Conservation (phyloP, 108 stramenopile species). For the Cyclotella atomus region DNA sequence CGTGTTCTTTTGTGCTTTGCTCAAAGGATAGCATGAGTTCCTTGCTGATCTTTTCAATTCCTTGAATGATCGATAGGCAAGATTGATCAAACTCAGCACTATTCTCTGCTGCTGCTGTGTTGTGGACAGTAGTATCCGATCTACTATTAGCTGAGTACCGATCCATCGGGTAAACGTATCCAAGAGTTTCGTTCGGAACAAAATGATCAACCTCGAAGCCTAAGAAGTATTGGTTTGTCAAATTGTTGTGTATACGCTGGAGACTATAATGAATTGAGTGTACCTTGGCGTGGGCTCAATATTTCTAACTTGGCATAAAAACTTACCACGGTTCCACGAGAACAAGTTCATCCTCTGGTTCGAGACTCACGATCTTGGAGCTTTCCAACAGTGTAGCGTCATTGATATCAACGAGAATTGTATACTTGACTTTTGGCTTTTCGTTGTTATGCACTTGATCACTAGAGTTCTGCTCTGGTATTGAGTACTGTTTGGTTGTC, state of each 20-base stretch:
- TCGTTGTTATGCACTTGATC: not conserved
- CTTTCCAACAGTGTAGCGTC: slow-evolving; percentile 57
- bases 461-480: not conserved
- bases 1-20: slow-evolving; percentile 39
- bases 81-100: slow-evolving; percentile 15
- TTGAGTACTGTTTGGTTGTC: slow-evolving; percentile 68
- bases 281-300: not conserved
- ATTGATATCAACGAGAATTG: slow-evolving; percentile 65
- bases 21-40: slow-evolving; percentile 22
- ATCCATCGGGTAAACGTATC: slow-evolving; percentile 81
- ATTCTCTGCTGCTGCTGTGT: no score
- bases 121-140: not conserved
- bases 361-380: slow-evolving; percentile 34
- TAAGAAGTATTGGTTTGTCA: slow-evolving; percentile 56
- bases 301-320: not conserved
- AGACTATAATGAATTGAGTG: slow-evolving; percentile 31
- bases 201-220: slow-evolving; percentile 52
- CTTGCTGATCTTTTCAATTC: slow-evolving; percentile 10
- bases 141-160: slow-evolving; percentile 11
- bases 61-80: not conserved
- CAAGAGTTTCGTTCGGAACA: slow-evolving; percentile 57
- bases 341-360: slow-evolving; percentile 59
- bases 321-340: slow-evolving; percentile 55
- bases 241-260: slow-evolving; percentile 60
- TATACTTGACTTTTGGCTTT: slow-evolving; percentile 51